phyloP scores from a whole-genome alignment of 1,284 basidiomycete genomes.

The Rhodotorula sp. region DNA sequence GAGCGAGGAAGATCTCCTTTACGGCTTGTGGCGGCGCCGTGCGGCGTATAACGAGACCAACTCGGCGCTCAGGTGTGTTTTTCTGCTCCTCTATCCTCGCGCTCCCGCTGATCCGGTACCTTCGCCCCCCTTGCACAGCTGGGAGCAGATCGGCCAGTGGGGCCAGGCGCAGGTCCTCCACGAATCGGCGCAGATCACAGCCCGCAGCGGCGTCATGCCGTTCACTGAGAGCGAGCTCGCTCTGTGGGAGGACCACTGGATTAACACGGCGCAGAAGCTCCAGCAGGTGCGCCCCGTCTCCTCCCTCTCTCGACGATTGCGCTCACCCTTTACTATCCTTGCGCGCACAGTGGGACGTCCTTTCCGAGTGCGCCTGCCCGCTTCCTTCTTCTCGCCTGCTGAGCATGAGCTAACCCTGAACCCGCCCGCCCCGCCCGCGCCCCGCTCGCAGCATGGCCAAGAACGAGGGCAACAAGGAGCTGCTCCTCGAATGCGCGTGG shows the following conservation, averaged over 20 bases:
- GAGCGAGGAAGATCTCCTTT: slow-evolving; percentile 95
- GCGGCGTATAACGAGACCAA: slow-evolving; percentile 89
- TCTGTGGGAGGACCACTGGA: slow-evolving; percentile 99
- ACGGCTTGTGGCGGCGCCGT: slow-evolving; percentile 91
- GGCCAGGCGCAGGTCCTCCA: slow-evolving; percentile 82
- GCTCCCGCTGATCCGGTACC: neutral
- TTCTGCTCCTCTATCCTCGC: neutral
- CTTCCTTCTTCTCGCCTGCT: neutral
- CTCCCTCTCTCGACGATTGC: too few species aligned
- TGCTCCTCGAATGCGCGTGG: slow-evolving; percentile 95
- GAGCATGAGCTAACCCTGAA: slow-evolving; percentile 33
- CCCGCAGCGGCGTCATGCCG: slow-evolving; percentile 74
- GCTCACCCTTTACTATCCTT: neutral
- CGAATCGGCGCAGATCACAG: slow-evolving; percentile 86
- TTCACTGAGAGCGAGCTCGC: slow-evolving; percentile 97
- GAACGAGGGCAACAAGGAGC: slow-evolving; percentile 86
- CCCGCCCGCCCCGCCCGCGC: neutral
- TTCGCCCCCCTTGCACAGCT: slow-evolving; percentile 17
- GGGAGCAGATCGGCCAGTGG: slow-evolving; percentile 97
- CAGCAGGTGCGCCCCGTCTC: slow-evolving; percentile 59
- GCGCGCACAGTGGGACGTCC: slow-evolving; percentile 76
- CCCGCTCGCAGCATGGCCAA: slow-evolving; percentile 64
- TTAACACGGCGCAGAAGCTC: slow-evolving; percentile 90
- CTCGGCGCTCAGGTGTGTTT: slow-evolving; percentile 62
- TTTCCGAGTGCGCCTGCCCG: slow-evolving; percentile 63